Evolutionary conservation across 2,329 filamentous ascomycete species (phyloP).

Genomic region (Neonectria magnoliae): DNA sequence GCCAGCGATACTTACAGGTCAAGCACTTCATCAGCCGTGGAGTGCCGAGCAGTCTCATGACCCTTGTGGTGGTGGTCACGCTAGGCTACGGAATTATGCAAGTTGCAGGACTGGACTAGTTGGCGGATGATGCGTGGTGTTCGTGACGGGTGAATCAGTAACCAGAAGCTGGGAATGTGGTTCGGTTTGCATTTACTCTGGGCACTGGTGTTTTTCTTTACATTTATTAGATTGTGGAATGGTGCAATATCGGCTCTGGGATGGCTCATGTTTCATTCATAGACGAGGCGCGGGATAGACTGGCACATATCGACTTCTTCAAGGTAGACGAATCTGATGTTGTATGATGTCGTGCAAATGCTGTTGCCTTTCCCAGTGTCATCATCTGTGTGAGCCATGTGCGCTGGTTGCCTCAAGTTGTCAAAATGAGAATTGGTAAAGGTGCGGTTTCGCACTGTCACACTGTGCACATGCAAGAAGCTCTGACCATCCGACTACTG

Average conservation of each 20-base stretch:
- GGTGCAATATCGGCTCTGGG: constrained; percentile 1
- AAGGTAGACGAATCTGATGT: background rate
- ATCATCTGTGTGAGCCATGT: background rate
- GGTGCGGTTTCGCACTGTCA: constrained; percentile 34
- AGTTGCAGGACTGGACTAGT: constrained; percentile 69
- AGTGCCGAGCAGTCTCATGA: constrained; percentile 84
- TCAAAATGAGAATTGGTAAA: constrained; percentile 5
- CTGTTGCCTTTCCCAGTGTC: too few species aligned
- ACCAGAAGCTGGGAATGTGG: background rate
- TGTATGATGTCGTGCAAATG: constrained; percentile 8
- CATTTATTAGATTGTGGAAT: constrained; percentile 5
- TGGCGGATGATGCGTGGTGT: background rate
- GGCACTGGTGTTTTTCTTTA: constrained; percentile 9
- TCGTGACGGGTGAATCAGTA: background rate
- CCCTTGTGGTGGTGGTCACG: constrained; percentile 84
- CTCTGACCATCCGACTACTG: constrained; percentile 41
- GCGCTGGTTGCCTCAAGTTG: background rate
- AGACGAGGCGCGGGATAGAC: constrained; percentile 34
- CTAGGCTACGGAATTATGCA: constrained; percentile 93
- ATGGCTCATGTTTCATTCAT: constrained; percentile 21
- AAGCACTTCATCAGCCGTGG: constrained; percentile 96
- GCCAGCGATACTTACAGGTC: constrained; percentile 89
- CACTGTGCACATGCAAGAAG: constrained; percentile 39
- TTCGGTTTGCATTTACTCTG: background rate
- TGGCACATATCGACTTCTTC: constrained; percentile 4